These are phyloP conservation scores for Pseudogymnoascus sp. DNA, from an alignment of 2,329 filamentous ascomycete species.

Conservation along the genomic window DNA sequence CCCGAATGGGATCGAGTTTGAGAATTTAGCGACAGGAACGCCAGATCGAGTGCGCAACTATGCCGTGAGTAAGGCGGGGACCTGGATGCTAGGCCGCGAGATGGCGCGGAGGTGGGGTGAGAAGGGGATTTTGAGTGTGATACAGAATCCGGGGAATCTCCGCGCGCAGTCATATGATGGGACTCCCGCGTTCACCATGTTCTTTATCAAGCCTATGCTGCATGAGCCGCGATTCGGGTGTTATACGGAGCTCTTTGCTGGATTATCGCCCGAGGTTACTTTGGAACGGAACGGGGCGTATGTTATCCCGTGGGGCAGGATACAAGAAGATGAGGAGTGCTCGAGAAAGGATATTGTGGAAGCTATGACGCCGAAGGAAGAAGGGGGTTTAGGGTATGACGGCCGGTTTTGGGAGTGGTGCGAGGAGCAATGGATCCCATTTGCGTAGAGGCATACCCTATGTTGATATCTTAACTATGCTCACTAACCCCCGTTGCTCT, in stretches of 20 bases:
- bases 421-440: constrained; percentile 13
- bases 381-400: constrained; percentile 20
- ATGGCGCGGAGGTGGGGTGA: constrained; percentile 9
- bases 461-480: too few relatives aligned
- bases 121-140: constrained; percentile 15
- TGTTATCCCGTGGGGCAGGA: constrained; percentile 25
- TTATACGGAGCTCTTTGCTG: constrained; percentile 21
- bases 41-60: constrained; percentile 15
- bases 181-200: background rate
- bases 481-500: too few relatives aligned
- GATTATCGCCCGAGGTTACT: constrained; percentile 14
- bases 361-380: constrained; percentile 16
- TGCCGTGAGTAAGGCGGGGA: constrained; percentile 17
- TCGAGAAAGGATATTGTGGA: constrained; percentile 18
- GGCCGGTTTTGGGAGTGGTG: constrained; percentile 22
- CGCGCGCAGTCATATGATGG: constrained; percentile 13
- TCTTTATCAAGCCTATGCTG: constrained; percentile 13
- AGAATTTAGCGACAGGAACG: constrained; percentile 11
- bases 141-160: constrained; percentile 17
- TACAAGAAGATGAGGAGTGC: constrained; percentile 31
- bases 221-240: constrained; percentile 19
- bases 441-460: background rate
- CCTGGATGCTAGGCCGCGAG: constrained; percentile 18
- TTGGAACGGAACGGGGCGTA: constrained; percentile 17
- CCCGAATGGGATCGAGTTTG: constrained; percentile 13